phyloP scores from a whole-genome alignment of 495 filamentous ascomycete species.

The Glonium stellatum region DNA sequence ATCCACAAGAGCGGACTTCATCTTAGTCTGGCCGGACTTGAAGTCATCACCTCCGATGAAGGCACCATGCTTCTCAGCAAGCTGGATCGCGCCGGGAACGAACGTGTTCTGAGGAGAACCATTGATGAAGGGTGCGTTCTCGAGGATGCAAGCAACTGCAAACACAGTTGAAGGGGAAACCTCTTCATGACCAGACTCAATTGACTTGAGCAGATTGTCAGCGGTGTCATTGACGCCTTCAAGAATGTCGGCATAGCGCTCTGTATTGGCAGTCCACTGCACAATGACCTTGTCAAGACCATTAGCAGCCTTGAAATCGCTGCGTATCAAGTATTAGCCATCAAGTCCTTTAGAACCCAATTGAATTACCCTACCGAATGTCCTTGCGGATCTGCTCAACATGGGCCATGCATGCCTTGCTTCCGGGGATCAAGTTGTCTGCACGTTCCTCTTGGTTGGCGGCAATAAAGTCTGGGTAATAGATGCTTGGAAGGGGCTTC shows the following conservation, averaged over 20 bases:
- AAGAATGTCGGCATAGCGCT: constrained; percentile 86
- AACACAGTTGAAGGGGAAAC: constrained; percentile 93
- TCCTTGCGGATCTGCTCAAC: constrained; percentile 92
- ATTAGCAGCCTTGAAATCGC: constrained; percentile 84
- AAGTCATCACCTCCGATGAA: constrained; percentile 99
- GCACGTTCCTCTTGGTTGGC: constrained; percentile 97
- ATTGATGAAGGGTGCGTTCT: constrained; percentile 93
- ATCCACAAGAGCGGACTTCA: constrained; percentile 98
- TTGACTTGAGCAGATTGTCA: constrained; percentile 82
- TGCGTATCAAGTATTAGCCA: constrained; percentile 27
- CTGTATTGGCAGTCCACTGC: constrained; percentile 98
- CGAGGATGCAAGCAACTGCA: constrained; percentile 86
- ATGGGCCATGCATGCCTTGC: constrained; percentile 76
- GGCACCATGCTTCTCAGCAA: constrained; percentile 78
- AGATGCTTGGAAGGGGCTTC: constrained; percentile 88
- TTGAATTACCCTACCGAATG: constrained; percentile 60
- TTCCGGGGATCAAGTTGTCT: constrained; percentile 79
- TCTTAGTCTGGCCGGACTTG: constrained; percentile 99
- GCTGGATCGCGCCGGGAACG: constrained; percentile 81
- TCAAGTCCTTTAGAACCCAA: neutral
- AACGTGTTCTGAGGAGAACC: constrained; percentile 99
- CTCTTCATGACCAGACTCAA: constrained; percentile 79
- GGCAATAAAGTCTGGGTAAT: constrained; percentile 99
- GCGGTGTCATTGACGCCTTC: constrained; percentile 92
- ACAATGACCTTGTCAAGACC: constrained; percentile 92